Conservation (phyloP, 148 eudicot species). For the Cornus florida region DNA sequence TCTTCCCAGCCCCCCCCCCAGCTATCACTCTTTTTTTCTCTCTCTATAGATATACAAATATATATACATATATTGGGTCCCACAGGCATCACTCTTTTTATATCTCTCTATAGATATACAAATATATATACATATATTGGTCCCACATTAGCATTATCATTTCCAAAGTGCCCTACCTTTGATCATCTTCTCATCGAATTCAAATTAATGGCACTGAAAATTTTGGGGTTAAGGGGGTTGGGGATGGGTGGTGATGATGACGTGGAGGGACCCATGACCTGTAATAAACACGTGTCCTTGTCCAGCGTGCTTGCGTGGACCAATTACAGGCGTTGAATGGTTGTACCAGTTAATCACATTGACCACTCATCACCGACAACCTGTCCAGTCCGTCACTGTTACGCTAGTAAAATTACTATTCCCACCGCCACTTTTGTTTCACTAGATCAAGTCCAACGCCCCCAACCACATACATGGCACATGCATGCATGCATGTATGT, state of each 20-base stretch:
- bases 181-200: background rate
- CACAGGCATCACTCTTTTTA: background rate
- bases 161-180: slow-evolving; percentile 13
- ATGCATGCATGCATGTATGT: too few relatives aligned
- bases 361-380: slow-evolving; percentile 8
- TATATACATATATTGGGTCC: background rate
- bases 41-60: too few relatives aligned
- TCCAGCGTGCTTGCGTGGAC: slow-evolving; percentile 12
- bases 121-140: background rate
- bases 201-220: slow-evolving; percentile 14
- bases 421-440: too few relatives aligned
- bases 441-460: too few relatives aligned
- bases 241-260: background rate
- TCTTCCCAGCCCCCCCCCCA: background rate
- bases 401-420: background rate
- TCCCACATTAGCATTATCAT: slow-evolving; percentile 3
- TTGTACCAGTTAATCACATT: slow-evolving; percentile 4
- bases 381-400: slow-evolving; percentile 7
- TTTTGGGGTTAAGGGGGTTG: background rate
- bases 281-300: slow-evolving; percentile 19
- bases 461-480: too few relatives aligned
- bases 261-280: slow-evolving; percentile 14
- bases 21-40: too few relatives aligned
- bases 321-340: slow-evolving; percentile 10
- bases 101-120: too few relatives aligned